These are phyloP conservation scores for Melaleuca alternifolia DNA, from an alignment of 345 rosid species.

Conservation along the genomic window DNA sequence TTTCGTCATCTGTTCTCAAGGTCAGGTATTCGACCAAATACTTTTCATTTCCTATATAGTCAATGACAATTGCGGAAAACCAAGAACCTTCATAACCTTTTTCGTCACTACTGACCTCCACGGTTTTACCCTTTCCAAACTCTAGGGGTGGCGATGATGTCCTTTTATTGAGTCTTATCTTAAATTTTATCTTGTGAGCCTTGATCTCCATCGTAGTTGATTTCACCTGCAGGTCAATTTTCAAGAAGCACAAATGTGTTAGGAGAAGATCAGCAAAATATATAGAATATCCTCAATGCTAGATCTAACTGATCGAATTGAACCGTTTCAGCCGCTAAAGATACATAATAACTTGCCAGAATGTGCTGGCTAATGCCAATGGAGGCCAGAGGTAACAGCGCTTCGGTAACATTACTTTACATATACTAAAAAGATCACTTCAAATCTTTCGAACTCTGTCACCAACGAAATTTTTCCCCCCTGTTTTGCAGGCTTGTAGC, in stretches of 20 bases:
- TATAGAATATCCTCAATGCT: background rate
- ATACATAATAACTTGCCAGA: background rate
- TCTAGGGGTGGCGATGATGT: background rate
- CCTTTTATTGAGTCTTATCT: conserved; percentile 9
- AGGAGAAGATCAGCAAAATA: background rate
- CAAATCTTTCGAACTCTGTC: background rate
- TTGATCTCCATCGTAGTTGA: background rate
- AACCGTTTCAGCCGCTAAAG: background rate
- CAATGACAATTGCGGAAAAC: conserved; percentile 34
- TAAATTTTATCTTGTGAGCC: conserved; percentile 9
- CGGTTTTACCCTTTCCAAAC: conserved; percentile 13
- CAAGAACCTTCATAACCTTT: conserved; percentile 52
- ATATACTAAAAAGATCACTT: background rate
- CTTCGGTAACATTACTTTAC: background rate
- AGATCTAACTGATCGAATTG: background rate
- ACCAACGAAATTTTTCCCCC: background rate
- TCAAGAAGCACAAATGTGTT: background rate
- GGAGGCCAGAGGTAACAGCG: background rate
- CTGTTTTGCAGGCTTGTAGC: background rate
- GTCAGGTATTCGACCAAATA: conserved; percentile 40
- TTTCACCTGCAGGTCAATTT: background rate
- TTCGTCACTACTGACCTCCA: conserved; percentile 51
- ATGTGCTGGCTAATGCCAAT: background rate
- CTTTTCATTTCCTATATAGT: conserved; percentile 20
- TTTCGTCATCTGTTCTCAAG: conserved; percentile 31